phyloP scores from a whole-genome alignment of 2,329 filamentous ascomycete species.

The Laburnicola sp. region DNA sequence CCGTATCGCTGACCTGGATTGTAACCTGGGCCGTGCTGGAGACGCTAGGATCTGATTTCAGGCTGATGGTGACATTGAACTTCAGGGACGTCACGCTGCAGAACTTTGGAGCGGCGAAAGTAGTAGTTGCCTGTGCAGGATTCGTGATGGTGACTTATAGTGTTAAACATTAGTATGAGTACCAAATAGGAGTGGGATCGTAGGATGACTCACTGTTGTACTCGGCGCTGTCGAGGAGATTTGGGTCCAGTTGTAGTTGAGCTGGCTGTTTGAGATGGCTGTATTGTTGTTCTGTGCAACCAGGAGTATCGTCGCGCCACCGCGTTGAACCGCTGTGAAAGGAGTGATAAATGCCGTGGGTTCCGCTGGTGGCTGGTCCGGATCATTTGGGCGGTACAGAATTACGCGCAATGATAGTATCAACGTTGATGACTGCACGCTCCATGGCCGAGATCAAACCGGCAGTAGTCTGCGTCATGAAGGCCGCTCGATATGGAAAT shows the following conservation, averaged over 20 bases:
- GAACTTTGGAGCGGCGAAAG: constrained; percentile 29
- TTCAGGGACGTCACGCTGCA: constrained; percentile 25
- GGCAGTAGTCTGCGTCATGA: no score
- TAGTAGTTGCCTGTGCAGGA: constrained; percentile 23
- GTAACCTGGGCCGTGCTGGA: constrained; percentile 33
- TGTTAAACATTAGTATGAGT: not conserved
- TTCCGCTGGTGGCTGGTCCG: not conserved
- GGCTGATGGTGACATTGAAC: constrained; percentile 36
- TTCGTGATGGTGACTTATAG: constrained; percentile 25
- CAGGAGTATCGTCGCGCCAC: constrained; percentile 35
- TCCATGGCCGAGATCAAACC: no score
- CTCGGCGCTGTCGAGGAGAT: constrained; percentile 22
- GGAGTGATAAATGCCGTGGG: constrained; percentile 23
- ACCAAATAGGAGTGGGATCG: no score
- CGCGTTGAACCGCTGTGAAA: constrained; percentile 32
- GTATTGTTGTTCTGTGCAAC: constrained; percentile 33
- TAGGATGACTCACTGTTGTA: not conserved
- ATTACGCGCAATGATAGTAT: no score
- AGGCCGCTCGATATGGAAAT: no score
- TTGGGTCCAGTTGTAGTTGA: constrained; percentile 40
- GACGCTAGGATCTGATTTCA: constrained; percentile 28
- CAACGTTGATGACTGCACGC: no score
- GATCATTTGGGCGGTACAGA: constrained; percentile 17
- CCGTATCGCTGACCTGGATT: constrained; percentile 29
- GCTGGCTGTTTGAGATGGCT: constrained; percentile 22